Evolutionary conservation across 1,284 basidiomycete species (phyloP), one percentile per base, ranked within the genome.

Genomic region (Takashimella tepidaria): DNA sequence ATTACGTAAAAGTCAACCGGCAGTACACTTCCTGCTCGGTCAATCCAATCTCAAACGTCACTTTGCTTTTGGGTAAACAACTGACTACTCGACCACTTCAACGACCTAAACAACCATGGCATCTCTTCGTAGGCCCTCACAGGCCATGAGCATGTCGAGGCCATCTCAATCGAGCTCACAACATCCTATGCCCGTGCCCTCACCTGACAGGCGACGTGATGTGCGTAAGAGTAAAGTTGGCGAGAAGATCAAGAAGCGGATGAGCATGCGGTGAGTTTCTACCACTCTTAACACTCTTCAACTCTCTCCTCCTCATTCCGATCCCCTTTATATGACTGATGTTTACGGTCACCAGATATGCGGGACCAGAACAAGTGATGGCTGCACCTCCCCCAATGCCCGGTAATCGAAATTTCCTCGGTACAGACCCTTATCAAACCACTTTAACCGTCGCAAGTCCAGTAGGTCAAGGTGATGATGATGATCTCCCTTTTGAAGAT

Each of bases 221-320:
- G 62, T 61, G 16, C 57, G 72, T 37, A 88, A 86, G 72, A 85
- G 86, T 54, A 81, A 84, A 53, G 86, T 93, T 53, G 89, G 89
- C 72, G 91, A 92, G 81, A 89, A 88, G 79, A 90, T 93, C 75
- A 90, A 89, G 82, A 89, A 89, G 76, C 86, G 91, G 60, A 85
- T 92, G 84, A 91, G 89, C 16, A 88, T 86, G 81, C 83, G 90
- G 70, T 93, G 49, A 49, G 72, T 61, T 10, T 16, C 3, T 83
- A 22, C 85, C n/a, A n/a, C n/a, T n/a, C 3, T 83, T 82, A 25
- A 48, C n/a, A 20, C 1, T 3, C 31, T 16, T 37, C 16, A 16
- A 37, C 31, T 16, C 40, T 25, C 45, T 19, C 24, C 24, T 44
- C n/a, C 41, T 45, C 42, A 45, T 45, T 41, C 47, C 8, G 8